Evolutionary conservation across 805 yeast genomes (phyloP).

Genomic region (Candida quercuum): DNA sequence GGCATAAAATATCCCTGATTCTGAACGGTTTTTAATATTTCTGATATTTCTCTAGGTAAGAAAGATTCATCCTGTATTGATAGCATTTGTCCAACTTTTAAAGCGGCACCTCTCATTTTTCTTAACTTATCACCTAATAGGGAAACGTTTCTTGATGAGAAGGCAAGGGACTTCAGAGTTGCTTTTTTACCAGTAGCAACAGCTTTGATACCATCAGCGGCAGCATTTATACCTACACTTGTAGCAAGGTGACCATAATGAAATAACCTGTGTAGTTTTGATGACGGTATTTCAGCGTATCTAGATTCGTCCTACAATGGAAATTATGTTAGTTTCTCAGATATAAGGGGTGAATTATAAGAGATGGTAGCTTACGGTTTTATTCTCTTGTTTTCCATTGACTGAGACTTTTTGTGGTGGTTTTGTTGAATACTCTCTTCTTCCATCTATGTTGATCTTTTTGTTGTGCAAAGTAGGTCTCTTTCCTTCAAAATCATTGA

Average conservation of each 20-base stretch:
- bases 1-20: slow-evolving; percentile 98
- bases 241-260: slow-evolving; percentile 94
- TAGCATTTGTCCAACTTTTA: slow-evolving; percentile 94
- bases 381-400: slow-evolving; percentile 3
- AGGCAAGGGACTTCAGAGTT: slow-evolving; percentile 50
- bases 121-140: slow-evolving; percentile 82
- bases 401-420: slow-evolving; percentile 9
- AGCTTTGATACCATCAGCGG: slow-evolving; percentile 70
- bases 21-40: slow-evolving; percentile 78
- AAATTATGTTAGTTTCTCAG: neutral
- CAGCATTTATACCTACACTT: slow-evolving; percentile 79
- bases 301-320: slow-evolving; percentile 41
- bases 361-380: slow-evolving; percentile 1
- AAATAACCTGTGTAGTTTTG: slow-evolving; percentile 81
- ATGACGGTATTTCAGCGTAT: slow-evolving; percentile 75
- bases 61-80: slow-evolving; percentile 89
- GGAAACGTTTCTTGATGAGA: slow-evolving; percentile 82
- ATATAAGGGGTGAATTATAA: too few relatives aligned
- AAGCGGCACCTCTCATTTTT: slow-evolving; percentile 98
- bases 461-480: slow-evolving; percentile 6
- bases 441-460: neutral
- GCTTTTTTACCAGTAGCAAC: slow-evolving; percentile 50
- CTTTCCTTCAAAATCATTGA: neutral
- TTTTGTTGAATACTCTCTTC: slow-evolving; percentile 7
- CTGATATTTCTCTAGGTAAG: slow-evolving; percentile 79